Evolutionary conservation across 2,329 filamentous ascomycete species (phyloP), one percentile per base, ranked within the genome.

Genomic region (Cordyceps javanica): DNA sequence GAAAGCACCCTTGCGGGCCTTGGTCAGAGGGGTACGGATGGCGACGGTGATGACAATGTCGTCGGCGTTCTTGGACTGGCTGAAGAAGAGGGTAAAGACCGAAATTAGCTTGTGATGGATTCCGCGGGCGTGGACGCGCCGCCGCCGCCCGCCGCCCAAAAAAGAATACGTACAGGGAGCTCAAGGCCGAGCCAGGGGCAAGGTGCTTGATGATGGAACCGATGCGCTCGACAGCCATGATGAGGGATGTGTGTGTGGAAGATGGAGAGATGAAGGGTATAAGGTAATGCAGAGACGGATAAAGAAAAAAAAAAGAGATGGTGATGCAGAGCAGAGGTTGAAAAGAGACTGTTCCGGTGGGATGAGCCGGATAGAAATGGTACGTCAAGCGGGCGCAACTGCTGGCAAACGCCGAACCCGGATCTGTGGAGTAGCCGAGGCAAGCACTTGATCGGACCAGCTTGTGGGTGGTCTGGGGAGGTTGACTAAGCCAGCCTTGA

Each of bases 11-110:
- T 96, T 97, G 72, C 81, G 82, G 54, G 83, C 91, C 78, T 97
- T 97, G 69, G 88, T 82, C 61, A 99, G 82, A 0, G 94, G 91
- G 28, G 93, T 97, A 58, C 94, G 89, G 67, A 92, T 79, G 28
- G 93, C 93, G 59, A 95, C 84, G 8, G 94, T 99, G 69, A 97
- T 96, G 71, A 99, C 94, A 56, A 99, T 82, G 78, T 99, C 94
- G 72, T 97, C 93, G 65, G 92, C 85, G 73, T 96, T 95, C 80
- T 97, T 92, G 66, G 90, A 86, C 59, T 90, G 91, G 69, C 91
- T 96, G 59, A 16, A 9, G 42, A 41, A 41, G 59, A 46, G 14
- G 19, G 21, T 16, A 3, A 10, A 16, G 32, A 52, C 8, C 21
- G 25, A n/a, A n/a, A 39, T 41, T 45, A 60, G 62, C 59, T 56